These are phyloP conservation scores for Vachellia pachyceras DNA, from an alignment of 306 rosid genomes.

Conservation along the genomic window DNA sequence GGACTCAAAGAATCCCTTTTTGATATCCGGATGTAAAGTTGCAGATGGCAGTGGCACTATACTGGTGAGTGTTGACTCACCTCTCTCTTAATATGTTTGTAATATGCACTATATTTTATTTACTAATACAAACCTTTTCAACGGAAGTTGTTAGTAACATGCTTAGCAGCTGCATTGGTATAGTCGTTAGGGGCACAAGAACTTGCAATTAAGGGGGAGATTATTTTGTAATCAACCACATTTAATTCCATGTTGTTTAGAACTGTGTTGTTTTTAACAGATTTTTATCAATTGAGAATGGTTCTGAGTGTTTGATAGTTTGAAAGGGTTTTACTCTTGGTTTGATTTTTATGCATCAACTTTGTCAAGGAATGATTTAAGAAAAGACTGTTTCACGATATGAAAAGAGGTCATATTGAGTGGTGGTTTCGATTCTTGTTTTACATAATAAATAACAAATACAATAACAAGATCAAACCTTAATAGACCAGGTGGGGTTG, in stretches of 20 bases:
- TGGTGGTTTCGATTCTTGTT: slow-evolving; percentile 8
- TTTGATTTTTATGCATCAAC: not conserved
- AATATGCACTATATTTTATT: not conserved
- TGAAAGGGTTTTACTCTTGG: slow-evolving; percentile 21
- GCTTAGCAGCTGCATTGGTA: not conserved
- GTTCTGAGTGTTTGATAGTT: slow-evolving; percentile 25
- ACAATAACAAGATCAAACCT: too few relatives aligned
- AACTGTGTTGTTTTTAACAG: not conserved
- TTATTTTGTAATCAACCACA: not conserved
- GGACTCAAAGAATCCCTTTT: slow-evolving; percentile 70
- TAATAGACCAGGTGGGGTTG: too few relatives aligned
- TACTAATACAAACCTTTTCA: slow-evolving; percentile 14
- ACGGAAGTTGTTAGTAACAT: slow-evolving; percentile 1
- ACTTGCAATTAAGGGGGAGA: slow-evolving; percentile 1
- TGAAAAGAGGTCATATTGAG: not conserved
- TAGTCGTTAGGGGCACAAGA: not conserved
- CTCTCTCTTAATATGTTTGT: not conserved
- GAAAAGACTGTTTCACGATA: not conserved
- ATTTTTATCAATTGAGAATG: slow-evolving; percentile 6
- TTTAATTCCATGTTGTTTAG: slow-evolving; percentile 1
- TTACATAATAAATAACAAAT: slow-evolving; percentile 1
- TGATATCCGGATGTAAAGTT: slow-evolving; percentile 92
- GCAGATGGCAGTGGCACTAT: slow-evolving; percentile 91
- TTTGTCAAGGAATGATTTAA: slow-evolving; percentile 17
- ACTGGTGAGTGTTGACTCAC: slow-evolving; percentile 61